Evolutionary conservation across 148 eudicot species (phyloP).

Genomic region (Rhododendron ferrugineum): DNA sequence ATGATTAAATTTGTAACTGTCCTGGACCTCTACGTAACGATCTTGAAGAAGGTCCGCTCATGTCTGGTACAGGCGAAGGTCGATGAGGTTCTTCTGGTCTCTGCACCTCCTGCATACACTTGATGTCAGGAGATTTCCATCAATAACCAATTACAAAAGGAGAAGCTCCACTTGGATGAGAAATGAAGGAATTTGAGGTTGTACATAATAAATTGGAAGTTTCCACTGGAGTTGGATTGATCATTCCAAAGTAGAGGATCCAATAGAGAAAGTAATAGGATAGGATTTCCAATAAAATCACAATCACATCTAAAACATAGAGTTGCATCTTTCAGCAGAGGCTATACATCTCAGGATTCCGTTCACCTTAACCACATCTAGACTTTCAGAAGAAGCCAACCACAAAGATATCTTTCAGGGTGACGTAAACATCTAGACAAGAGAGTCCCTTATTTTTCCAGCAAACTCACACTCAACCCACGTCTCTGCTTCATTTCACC

Average conservation of each 20-base stretch:
- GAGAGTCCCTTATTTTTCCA: background rate
- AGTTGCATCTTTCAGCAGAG: background rate
- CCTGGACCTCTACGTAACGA: conserved; percentile 44
- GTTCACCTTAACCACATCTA: background rate
- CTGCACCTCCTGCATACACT: conserved; percentile 21
- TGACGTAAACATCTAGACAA: background rate
- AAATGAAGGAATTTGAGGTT: background rate
- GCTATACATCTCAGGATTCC: background rate
- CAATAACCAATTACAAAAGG: background rate
- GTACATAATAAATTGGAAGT: background rate
- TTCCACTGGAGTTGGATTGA: background rate
- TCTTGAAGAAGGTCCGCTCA: conserved; percentile 39
- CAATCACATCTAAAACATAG: background rate
- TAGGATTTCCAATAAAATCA: background rate
- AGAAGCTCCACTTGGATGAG: background rate
- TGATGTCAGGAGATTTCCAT: background rate
- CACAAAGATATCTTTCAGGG: background rate
- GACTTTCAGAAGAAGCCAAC: background rate
- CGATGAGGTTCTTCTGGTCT: conserved; percentile 44
- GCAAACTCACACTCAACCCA: background rate
- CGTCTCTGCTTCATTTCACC: background rate
- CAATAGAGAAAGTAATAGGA: background rate
- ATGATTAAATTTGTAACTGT: conserved; percentile 44
- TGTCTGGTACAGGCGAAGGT: conserved; percentile 30
- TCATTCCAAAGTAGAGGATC: background rate